phyloP scores from a whole-genome alignment of 352 stramenopile genomes.

The Globisporangium paddicum region DNA sequence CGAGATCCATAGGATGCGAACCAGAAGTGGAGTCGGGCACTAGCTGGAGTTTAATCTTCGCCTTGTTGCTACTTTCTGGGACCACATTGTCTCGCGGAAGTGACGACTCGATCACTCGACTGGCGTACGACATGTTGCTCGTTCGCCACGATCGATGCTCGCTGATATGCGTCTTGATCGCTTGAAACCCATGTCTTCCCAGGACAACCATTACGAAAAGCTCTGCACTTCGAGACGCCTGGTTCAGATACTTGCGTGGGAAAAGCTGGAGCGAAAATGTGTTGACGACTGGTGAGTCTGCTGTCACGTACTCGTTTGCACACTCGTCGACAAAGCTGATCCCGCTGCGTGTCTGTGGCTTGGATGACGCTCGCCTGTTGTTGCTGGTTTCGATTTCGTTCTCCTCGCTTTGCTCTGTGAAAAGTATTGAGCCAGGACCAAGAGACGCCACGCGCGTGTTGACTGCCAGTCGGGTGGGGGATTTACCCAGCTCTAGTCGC shows the following conservation, averaged over 20 bases:
- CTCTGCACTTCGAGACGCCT: slow-evolving; percentile 16
- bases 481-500: slow-evolving; percentile 4
- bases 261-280: slow-evolving; percentile 27
- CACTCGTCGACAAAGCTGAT: background rate
- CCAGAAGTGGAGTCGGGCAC: background rate
- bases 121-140: slow-evolving; percentile 18
- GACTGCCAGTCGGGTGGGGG: slow-evolving; percentile 20
- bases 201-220: slow-evolving; percentile 25
- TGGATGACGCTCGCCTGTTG: background rate
- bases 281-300: slow-evolving; percentile 34
- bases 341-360: background rate
- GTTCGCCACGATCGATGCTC: slow-evolving; percentile 24
- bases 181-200: slow-evolving; percentile 27
- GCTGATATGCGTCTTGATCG: slow-evolving; percentile 19
- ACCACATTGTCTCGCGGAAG: background rate
- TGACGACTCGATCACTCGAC: slow-evolving; percentile 21
- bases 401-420: slow-evolving; percentile 17
- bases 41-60: slow-evolving; percentile 2
- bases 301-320: slow-evolving; percentile 27
- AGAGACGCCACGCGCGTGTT: slow-evolving; percentile 38
- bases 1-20: slow-evolving; percentile 1
- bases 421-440: slow-evolving; percentile 29
- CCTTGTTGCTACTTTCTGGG: background rate
- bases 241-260: slow-evolving; percentile 2
- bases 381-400: background rate